These are phyloP conservation scores for Micromonas commoda DNA, from an alignment of 139 green algal species.

Conservation along the genomic window DNA sequence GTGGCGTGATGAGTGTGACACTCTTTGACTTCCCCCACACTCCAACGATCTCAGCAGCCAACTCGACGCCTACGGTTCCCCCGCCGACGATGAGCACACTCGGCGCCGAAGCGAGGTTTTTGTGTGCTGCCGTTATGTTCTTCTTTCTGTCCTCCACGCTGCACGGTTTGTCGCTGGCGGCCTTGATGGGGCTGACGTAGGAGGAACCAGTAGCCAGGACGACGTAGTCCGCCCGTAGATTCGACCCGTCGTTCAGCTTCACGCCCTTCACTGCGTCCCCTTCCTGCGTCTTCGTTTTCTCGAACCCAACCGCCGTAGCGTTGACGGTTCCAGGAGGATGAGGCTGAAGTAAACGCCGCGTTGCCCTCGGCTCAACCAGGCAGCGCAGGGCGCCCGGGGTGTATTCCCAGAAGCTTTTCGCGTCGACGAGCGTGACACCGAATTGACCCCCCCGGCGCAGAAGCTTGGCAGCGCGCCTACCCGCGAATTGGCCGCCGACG, in stretches of 20 bases:
- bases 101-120: not conserved
- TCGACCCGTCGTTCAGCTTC: not conserved
- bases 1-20: conserved; percentile 34
- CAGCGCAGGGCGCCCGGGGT: conserved; percentile 21
- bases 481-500: conserved; percentile 32
- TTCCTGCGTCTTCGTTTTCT: conserved; percentile 1
- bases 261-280: not conserved
- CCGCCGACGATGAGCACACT: conserved; percentile 35
- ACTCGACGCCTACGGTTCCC: conserved; percentile 37
- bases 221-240: not conserved
- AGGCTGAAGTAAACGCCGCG: not conserved
- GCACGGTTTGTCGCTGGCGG: not conserved
- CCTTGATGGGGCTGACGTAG: conserved; percentile 10
- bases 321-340: conserved; percentile 9
- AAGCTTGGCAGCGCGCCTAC: conserved; percentile 5
- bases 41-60: conserved; percentile 36
- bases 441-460: conserved; percentile 1
- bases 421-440: conserved; percentile 35
- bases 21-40: conserved; percentile 9
- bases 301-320: not conserved
- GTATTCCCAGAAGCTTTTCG: conserved; percentile 40
- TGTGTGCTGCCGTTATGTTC: not conserved
- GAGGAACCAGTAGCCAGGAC: not conserved
- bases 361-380: conserved; percentile 30
- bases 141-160: not conserved